Percentiles rank a stretch among this genome's conserved stretches.
phyloP scores from a whole-genome alignment of 768 basidiomycete species.

The Tricholomella constricta region DNA sequence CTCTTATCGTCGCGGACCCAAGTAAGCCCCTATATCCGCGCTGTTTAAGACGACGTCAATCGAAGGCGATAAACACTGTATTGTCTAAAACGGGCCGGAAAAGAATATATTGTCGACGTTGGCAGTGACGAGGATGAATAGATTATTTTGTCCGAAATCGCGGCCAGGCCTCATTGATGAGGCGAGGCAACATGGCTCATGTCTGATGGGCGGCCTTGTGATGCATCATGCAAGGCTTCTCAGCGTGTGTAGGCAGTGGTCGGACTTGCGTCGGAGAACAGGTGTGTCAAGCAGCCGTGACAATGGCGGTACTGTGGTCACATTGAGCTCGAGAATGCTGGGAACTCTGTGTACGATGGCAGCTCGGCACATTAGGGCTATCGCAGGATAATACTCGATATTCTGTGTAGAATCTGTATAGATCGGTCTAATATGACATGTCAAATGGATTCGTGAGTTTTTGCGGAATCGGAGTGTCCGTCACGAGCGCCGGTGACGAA shows the following conservation, averaged over 20 bases:
- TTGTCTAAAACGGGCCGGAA: too few relatives aligned
- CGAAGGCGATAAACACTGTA: too few relatives aligned
- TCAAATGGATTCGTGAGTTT: conserved; percentile 10
- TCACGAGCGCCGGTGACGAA: conserved; percentile 61
- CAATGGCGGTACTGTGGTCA: conserved; percentile 13
- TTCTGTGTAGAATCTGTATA: too few relatives aligned
- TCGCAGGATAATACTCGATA: not conserved
- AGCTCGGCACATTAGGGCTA: not conserved
- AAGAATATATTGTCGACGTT: conserved; percentile 12
- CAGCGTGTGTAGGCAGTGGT: conserved; percentile 1
- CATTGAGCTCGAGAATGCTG: not conserved
- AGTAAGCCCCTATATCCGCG: not conserved
- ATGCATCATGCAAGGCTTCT: conserved; percentile 5
- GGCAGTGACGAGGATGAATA: conserved; percentile 1
- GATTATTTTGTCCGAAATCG: not conserved
- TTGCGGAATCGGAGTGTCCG: conserved; percentile 46
- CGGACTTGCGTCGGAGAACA: conserved; percentile 9
- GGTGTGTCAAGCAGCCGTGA: conserved; percentile 6
- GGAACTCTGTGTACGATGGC: not conserved
- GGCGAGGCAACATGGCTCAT: conserved; percentile 4
- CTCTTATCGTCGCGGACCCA: too few relatives aligned
- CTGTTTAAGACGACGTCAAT: not conserved
- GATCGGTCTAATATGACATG: conserved; percentile 17
- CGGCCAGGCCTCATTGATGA: conserved; percentile 4
- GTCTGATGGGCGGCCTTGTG: conserved; percentile 17